Base-by-base conservation (phyloP, 176 grass and related monocot genomes). In the Alloteropsis semialata region DNA sequence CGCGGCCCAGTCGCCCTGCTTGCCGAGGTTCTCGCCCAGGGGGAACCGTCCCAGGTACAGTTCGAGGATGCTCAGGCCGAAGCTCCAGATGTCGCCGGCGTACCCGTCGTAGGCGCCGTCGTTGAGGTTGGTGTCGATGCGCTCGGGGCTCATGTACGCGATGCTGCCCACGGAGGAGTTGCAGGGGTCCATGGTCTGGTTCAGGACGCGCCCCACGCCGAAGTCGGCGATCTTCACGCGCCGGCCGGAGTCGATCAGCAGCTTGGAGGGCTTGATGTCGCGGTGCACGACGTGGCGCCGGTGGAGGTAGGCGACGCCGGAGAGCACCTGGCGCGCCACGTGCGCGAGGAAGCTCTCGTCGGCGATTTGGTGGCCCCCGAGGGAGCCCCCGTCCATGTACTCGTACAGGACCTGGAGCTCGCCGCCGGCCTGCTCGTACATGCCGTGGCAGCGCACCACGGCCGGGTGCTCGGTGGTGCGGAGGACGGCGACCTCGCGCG, bases 61-160 rank as follows among this genome's bases (percentile, higher is more conserved):
- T 91, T 99, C 96, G 46, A 99, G 93, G 44, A 99, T 96, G 85
- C 96, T 96, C 42, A 99, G 91, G 48, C 96, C 96, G 76, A 99
- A 99, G 81, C 96, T 99, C 93, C 96, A 99, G 69, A 99, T 96
- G 86, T 99, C 96, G 33, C 91, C 96, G 5, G 91, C 90, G 87
- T 92, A 99, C 0, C 93, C 93, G 76, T 99, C 77, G 75, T 96
- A 99, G 64, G 74, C 74, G 59, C 96, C 96, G 58, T 99, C 84
- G 89, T 95, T 99, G 79, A 99, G 87, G 84, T 96, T 91, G 12
- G 96, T 99, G 85, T 99, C 93, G 87, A 99, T 99, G 75, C 93
- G 87, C 82, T 99, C 96, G 30, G 96, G 96, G 96, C 93, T 96
- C 96, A 99, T 99, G 89, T 99, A 99, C 0, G 94, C 94, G 89